These are phyloP conservation scores for Massarina eburnea DNA, from an alignment of 2,329 filamentous ascomycete species.

Conservation along the genomic window DNA sequence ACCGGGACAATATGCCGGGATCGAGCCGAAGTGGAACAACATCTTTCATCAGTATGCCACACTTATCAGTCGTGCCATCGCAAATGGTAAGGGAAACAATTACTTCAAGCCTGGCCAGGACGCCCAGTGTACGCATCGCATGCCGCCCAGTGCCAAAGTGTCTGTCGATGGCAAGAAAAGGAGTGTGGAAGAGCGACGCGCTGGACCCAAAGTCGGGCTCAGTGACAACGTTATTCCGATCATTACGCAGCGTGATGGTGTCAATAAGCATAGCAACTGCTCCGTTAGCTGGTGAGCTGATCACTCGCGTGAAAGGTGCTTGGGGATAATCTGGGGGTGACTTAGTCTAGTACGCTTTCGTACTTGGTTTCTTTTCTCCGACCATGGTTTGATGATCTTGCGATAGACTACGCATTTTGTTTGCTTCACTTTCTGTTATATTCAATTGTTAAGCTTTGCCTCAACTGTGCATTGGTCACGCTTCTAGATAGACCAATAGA, in stretches of 20 bases:
- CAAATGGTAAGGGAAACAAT: slow-evolving; percentile 1
- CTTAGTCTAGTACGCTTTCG: too few relatives aligned
- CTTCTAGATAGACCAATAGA: too few relatives aligned
- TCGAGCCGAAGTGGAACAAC: slow-evolving; percentile 8
- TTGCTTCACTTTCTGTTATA: too few relatives aligned
- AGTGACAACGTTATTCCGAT: neutral
- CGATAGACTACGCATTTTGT: too few relatives aligned
- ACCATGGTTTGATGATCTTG: too few relatives aligned
- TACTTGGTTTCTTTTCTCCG: too few relatives aligned
- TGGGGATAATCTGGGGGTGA: too few relatives aligned
- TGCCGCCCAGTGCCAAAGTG: slow-evolving; percentile 1
- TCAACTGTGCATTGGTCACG: too few relatives aligned
- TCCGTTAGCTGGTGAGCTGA: neutral
- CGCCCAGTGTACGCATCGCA: slow-evolving; percentile 2
- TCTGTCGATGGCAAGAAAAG: slow-evolving; percentile 1
- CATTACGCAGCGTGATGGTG: neutral
- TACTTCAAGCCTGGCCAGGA: slow-evolving; percentile 3
- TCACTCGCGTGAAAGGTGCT: too few relatives aligned
- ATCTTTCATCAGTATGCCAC: slow-evolving; percentile 3
- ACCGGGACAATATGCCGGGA: slow-evolving; percentile 7
- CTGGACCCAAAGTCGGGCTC: neutral
- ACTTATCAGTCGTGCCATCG: slow-evolving; percentile 2
- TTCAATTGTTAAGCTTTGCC: too few relatives aligned
- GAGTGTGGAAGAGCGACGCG: neutral
- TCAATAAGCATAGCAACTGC: neutral